Evolutionary conservation across 2,329 filamentous ascomycete genomes (phyloP).

Genomic region (Phoma sp.): DNA sequence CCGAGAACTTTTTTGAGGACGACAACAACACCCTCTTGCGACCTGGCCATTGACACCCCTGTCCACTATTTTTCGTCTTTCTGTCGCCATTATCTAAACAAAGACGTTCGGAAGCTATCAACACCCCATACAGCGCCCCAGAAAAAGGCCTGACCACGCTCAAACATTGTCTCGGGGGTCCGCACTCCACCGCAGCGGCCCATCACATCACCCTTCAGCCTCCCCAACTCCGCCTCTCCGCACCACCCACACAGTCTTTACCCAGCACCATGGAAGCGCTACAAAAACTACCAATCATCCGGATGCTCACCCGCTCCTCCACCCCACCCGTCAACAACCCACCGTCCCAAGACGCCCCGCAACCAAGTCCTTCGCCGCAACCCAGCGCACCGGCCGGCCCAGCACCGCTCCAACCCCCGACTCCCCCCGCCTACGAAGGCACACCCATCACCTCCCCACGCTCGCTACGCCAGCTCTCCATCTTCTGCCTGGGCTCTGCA

Average conservation of each 20-base stretch:
- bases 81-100: background rate
- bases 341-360: constrained; percentile 1
- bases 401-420: constrained; percentile 9
- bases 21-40: constrained; percentile 1
- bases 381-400: constrained; percentile 1
- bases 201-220: too few relatives aligned
- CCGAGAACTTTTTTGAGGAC: constrained; percentile 7
- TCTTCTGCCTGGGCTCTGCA: constrained; percentile 76
- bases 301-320: constrained; percentile 34
- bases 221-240: constrained; percentile 5
- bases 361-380: constrained; percentile 5
- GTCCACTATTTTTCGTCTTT: background rate
- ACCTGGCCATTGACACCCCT: constrained; percentile 14
- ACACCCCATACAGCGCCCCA: constrained; percentile 1
- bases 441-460: constrained; percentile 54
- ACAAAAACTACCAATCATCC: constrained; percentile 26
- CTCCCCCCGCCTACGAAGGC: constrained; percentile 29
- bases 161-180: constrained; percentile 20
- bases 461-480: constrained; percentile 66
- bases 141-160: background rate
- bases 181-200: constrained; percentile 24
- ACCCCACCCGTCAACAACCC: constrained; percentile 23
- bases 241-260: constrained; percentile 10
- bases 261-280: constrained; percentile 28
- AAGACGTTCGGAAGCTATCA: background rate